A percentile compares a stretch with the other conserved stretches of the same genome.
phyloP scores from a whole-genome alignment of 768 basidiomycete species.

The Hericium erinaceus region DNA sequence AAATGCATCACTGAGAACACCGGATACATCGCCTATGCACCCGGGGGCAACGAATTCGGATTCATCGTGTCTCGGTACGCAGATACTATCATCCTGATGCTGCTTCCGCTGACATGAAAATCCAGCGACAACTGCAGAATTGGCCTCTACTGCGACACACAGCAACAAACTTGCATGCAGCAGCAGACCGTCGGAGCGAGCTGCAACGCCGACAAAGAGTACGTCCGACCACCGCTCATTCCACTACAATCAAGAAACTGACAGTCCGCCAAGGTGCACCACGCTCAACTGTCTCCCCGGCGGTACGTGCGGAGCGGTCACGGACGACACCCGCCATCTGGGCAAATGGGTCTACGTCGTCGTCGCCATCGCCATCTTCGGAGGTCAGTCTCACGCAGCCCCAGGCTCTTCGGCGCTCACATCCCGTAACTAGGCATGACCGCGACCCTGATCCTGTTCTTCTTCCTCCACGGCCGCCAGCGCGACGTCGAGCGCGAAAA shows the following conservation, averaged over 20 bases:
- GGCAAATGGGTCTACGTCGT: constrained; percentile 62
- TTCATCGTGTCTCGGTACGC: constrained; percentile 72
- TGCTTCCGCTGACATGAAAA: background rate
- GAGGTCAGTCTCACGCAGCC: constrained; percentile 32
- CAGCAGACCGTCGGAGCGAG: constrained; percentile 46
- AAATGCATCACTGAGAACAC: constrained; percentile 71
- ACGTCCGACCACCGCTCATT: constrained; percentile 5
- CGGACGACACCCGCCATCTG: constrained; percentile 54
- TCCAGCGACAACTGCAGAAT: constrained; percentile 61
- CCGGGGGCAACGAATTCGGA: constrained; percentile 46
- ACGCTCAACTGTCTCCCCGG: constrained; percentile 64
- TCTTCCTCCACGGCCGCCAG: constrained; percentile 60
- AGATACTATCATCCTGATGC: too few species aligned
- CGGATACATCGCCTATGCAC: constrained; percentile 61
- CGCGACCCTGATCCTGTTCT: constrained; percentile 59
- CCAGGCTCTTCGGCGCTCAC: background rate
- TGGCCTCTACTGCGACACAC: constrained; percentile 70
- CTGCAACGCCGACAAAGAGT: constrained; percentile 60
- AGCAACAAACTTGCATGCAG: constrained; percentile 44
- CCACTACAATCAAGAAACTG: constrained; percentile 31
- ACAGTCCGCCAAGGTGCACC: constrained; percentile 40
- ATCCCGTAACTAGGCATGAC: constrained; percentile 49
- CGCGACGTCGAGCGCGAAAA: constrained; percentile 74
- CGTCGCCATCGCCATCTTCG: constrained; percentile 62
- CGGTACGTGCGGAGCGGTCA: constrained; percentile 53